A percentile compares a stretch with the other conserved stretches of the same genome.
Evolutionary conservation across 768 basidiomycete species (phyloP).

Genomic region (Suillus lakei): DNA sequence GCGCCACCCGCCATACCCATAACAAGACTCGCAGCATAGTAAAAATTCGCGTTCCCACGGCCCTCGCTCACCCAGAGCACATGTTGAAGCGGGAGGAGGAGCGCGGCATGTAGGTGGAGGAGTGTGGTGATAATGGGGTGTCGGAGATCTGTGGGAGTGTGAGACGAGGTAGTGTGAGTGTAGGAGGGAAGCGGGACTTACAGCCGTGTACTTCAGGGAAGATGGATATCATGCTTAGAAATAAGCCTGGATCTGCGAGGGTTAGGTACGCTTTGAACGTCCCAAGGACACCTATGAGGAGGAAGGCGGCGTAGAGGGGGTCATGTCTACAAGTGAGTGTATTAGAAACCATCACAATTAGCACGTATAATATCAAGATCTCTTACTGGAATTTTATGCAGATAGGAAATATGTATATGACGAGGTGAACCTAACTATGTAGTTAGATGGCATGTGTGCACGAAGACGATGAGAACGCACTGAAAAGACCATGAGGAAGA

Average conservation of each 20-base stretch:
- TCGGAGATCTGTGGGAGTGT: constrained; percentile 63
- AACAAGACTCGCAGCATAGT: constrained; percentile 94
- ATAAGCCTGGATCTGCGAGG: constrained; percentile 86
- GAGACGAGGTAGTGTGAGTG: neutral
- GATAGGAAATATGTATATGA: constrained; percentile 82
- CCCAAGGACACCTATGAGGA: constrained; percentile 77
- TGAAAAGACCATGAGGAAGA: constrained; percentile 94
- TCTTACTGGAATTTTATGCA: constrained; percentile 87
- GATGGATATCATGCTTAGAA: constrained; percentile 76
- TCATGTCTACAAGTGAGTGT: constrained; percentile 62
- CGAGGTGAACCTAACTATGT: constrained; percentile 68
- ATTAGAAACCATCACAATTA: neutral
- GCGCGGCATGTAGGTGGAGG: constrained; percentile 80
- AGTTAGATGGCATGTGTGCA: neutral
- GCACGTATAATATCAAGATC: neutral
- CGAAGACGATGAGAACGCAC: constrained; percentile 47
- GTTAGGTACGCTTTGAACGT: constrained; percentile 94
- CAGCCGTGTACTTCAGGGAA: constrained; percentile 87
- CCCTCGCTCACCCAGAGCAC: constrained; percentile 90
- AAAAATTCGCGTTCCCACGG: constrained; percentile 97
- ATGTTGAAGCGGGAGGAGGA: constrained; percentile 90
- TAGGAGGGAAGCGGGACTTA: constrained; percentile 43
- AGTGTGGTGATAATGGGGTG: constrained; percentile 84
- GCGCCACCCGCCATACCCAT: constrained; percentile 88
- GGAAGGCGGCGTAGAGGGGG: constrained; percentile 76